Percentiles rank a stretch among this genome's conserved stretches.
Conservation (phyloP, 2,329 filamentous ascomycete species). For the Metarhizium brunneum region DNA sequence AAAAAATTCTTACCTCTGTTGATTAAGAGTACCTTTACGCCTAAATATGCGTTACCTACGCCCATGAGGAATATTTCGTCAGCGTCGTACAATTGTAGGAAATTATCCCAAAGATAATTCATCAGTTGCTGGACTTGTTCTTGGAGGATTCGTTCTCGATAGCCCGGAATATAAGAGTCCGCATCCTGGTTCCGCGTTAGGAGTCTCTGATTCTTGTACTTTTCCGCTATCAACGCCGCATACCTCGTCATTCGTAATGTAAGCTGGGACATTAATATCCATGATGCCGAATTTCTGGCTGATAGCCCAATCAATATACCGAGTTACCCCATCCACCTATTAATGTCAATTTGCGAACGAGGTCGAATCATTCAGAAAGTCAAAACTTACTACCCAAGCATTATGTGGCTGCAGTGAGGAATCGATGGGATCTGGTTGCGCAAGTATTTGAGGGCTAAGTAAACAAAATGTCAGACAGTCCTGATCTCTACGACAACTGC, state of each 20-base stretch:
- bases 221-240: slow-evolving; percentile 3
- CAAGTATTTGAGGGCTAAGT: slow-evolving; percentile 55
- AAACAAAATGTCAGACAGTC: not conserved
- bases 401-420: slow-evolving; percentile 75
- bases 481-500: not conserved
- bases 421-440: slow-evolving; percentile 58
- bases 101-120: slow-evolving; percentile 93
- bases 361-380: not conserved
- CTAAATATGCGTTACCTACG: slow-evolving; percentile 79
- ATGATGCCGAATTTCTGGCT: slow-evolving; percentile 73
- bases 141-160: slow-evolving; percentile 40
- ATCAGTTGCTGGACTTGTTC: slow-evolving; percentile 63
- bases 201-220: not conserved
- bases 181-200: slow-evolving; percentile 27
- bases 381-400: slow-evolving; percentile 65
- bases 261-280: slow-evolving; percentile 82
- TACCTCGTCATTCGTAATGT: slow-evolving; percentile 57
- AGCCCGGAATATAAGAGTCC: slow-evolving; percentile 35
- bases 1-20: slow-evolving; percentile 52
- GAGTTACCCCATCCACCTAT: slow-evolving; percentile 70
- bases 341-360: slow-evolving; percentile 7
- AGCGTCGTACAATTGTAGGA: slow-evolving; percentile 67
- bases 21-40: slow-evolving; percentile 71
- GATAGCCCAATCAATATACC: slow-evolving; percentile 78
- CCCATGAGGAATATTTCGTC: slow-evolving; percentile 79